phyloP scores from a whole-genome alignment of 495 filamentous ascomycete genomes.

The Penicillium pancosmium region DNA sequence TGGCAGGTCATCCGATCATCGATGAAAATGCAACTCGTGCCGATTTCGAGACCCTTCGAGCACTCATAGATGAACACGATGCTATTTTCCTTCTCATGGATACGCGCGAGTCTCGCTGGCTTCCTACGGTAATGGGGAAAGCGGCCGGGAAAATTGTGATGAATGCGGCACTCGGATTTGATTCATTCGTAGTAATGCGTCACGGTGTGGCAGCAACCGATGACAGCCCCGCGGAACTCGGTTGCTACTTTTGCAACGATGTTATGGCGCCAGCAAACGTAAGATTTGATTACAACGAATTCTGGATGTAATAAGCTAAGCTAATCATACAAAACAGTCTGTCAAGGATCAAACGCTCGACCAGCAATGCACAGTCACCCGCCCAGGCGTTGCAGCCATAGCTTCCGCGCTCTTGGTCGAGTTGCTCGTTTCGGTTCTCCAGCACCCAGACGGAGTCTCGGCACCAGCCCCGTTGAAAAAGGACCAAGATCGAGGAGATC shows the following conservation, averaged over 20 bases:
- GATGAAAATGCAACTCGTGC: conserved; percentile 65
- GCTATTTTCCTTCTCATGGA: conserved; percentile 96
- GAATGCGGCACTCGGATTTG: conserved; percentile 95
- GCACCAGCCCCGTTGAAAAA: conserved; percentile 61
- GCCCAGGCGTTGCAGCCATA: conserved; percentile 88
- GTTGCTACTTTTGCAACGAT: conserved; percentile 98
- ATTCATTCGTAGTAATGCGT: conserved; percentile 95
- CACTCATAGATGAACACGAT: conserved; percentile 84
- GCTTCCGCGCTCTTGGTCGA: conserved; percentile 93
- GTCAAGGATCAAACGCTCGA: conserved; percentile 92
- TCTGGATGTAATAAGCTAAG: conserved; percentile 40
- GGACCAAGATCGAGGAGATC: conserved; percentile 60
- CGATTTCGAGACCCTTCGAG: conserved; percentile 75
- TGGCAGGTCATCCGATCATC: conserved; percentile 87
- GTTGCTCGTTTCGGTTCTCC: conserved; percentile 81
- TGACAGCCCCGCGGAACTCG: conserved; percentile 58
- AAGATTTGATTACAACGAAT: conserved; percentile 41
- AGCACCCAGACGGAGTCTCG: conserved; percentile 69
- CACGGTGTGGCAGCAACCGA: conserved; percentile 66
- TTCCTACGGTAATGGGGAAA: conserved; percentile 98
- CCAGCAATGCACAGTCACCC: conserved; percentile 96
- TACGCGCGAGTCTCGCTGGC: conserved; percentile 89
- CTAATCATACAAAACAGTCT: conserved; percentile 56
- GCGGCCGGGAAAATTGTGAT: conserved; percentile 89
- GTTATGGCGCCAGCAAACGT: conserved; percentile 94